Evolutionary conservation across 2,329 filamentous ascomycete species (phyloP), one percentile per base, ranked within the genome.

Genomic region (Trichoderma cornu-damae): DNA sequence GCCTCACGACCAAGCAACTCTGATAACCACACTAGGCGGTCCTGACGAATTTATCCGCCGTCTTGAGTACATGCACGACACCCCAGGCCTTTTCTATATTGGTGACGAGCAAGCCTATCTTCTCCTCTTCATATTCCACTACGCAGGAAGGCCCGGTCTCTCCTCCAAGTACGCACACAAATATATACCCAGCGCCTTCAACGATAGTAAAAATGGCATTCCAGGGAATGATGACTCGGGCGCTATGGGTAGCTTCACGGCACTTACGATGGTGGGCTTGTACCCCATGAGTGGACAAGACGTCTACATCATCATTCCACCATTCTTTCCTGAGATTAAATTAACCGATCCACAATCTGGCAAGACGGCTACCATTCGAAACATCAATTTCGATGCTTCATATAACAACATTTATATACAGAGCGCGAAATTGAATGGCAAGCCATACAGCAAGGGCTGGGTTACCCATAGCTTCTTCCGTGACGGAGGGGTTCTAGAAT

Each of bases 151-250:
- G 0, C 87, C 87, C 0, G 86, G 73, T 0, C 70, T 79, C 28
- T 80, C 77, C 20, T 70, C 76, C 16, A 70, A 75, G 60, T 82
- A 82, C 62, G 76, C 78, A 0, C 84, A 87, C 64, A 77, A 72
- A 61, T 89, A 89, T 65, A 87, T 90, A 59, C 86, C 87, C 0
- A 74, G 74, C 1, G 78, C 82, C 51, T 90, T 90, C 77, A 88
- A 89, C 72, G 79, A 81, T 24, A 82, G 80, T 0, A 67, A 81
- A 3, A 75, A 73, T 30, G 87, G 87, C 0, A 76, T 81, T 32
- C 79, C 79, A 0, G 79, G 79, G 4, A 81, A 81, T 63, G 79
- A 81, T 63, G 79, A 82, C 69, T 67, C 66, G 1, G 79, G 77
- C 20, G 78, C 79, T 49, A 81, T 82, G 79, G 79, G 78, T 1